A percentile compares a stretch with the other conserved stretches of the same genome.
phyloP scores from a whole-genome alignment of 2,329 filamentous ascomycete genomes.

The Aspergillus fijiensis region DNA sequence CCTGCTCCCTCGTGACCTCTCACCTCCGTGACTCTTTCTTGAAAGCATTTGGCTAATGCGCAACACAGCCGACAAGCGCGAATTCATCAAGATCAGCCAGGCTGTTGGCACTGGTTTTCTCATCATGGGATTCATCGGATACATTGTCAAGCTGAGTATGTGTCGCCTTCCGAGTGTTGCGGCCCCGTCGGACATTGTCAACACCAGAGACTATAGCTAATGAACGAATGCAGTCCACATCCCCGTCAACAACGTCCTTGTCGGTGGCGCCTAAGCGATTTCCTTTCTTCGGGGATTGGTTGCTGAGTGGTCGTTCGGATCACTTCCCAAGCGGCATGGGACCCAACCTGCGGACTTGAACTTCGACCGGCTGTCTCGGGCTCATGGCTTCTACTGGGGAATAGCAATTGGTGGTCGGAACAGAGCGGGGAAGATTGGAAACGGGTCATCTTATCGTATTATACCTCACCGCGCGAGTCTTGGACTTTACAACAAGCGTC shows the following conservation, averaged over 20 bases:
- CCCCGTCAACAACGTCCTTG: slow-evolving; percentile 52
- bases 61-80: slow-evolving; percentile 54
- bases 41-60: slow-evolving; percentile 4
- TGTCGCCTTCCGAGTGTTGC: slow-evolving; percentile 10
- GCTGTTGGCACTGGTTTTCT: slow-evolving; percentile 61
- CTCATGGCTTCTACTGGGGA: not conserved
- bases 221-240: slow-evolving; percentile 44
- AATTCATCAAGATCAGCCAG: slow-evolving; percentile 62
- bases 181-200: not conserved
- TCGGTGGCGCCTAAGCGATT: slow-evolving; percentile 44
- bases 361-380: not conserved
- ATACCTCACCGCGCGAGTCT: not conserved
- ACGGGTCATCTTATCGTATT: not conserved
- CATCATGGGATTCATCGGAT: slow-evolving; percentile 59
- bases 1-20: not conserved
- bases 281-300: not conserved
- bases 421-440: not conserved
- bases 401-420: not conserved
- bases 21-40: not conserved
- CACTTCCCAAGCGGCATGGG: not conserved
- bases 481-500: not conserved
- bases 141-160: slow-evolving; percentile 61
- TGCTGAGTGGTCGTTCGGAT: not conserved
- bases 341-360: not conserved
- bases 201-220: slow-evolving; percentile 15